Percentiles rank a stretch among this genome's conserved stretches.
These are phyloP conservation scores for Diaporthe batatas DNA, from an alignment of 2,329 filamentous ascomycete species.

Conservation along the genomic window DNA sequence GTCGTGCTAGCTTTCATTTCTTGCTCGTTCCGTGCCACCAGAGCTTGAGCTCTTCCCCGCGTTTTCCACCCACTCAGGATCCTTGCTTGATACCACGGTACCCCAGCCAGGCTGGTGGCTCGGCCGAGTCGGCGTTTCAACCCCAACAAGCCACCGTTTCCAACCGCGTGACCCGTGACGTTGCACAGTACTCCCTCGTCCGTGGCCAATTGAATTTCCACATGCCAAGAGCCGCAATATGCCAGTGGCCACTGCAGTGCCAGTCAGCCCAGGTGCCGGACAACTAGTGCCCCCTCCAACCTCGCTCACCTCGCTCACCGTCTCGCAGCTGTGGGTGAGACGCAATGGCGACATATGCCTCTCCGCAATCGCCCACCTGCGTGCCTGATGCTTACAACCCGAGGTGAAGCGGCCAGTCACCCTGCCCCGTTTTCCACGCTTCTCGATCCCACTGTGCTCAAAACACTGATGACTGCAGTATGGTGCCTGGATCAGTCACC, in stretches of 20 bases:
- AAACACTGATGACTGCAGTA: constrained; percentile 51
- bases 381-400: no score
- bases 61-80: not conserved
- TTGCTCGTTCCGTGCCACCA: not conserved
- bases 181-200: not conserved
- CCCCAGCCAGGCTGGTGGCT: constrained; percentile 6
- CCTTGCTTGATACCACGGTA: not conserved
- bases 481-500: constrained; percentile 57
- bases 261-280: not conserved
- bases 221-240: not conserved
- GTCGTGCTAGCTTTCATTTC: constrained; percentile 1
- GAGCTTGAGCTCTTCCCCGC: constrained; percentile 28
- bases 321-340: constrained; percentile 58
- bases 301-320: constrained; percentile 53
- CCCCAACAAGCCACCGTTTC: constrained; percentile 9
- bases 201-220: no score
- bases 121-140: constrained; percentile 27
- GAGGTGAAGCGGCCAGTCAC: constrained; percentile 59
- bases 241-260: no score
- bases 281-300: constrained; percentile 54
- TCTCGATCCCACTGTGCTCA: constrained; percentile 51
- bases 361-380: constrained; percentile 64
- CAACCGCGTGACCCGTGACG: not conserved
- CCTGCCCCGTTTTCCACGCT: constrained; percentile 52
- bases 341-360: constrained; percentile 61